phyloP scores from a whole-genome alignment of 495 filamentous ascomycete species.

The Cairneyella variabilis region DNA sequence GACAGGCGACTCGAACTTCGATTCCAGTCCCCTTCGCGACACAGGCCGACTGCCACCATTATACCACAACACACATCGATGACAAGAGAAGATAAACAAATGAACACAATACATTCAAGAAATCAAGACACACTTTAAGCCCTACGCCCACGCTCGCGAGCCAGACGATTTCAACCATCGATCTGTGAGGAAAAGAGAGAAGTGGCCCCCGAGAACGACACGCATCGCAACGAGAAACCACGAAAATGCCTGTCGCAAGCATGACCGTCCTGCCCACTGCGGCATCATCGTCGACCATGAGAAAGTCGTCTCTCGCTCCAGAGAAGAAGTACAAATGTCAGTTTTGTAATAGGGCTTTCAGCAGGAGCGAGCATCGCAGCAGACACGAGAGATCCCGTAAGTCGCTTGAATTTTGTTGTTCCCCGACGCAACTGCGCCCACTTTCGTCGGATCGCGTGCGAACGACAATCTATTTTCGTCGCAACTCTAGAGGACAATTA shows the following conservation, averaged over 20 bases:
- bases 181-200: constrained; percentile 18
- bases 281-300: constrained; percentile 53
- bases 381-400: constrained; percentile 97
- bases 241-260: constrained; percentile 58
- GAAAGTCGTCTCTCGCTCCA: constrained; percentile 61
- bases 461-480: neutral
- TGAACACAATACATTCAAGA: constrained; percentile 48
- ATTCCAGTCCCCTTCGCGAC: constrained; percentile 37
- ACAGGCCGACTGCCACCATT: constrained; percentile 25
- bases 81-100: constrained; percentile 50
- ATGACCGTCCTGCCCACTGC: constrained; percentile 54
- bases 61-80: constrained; percentile 42
- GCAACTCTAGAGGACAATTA: neutral
- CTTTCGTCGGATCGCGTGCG: constrained; percentile 17
- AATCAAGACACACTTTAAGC: constrained; percentile 59
- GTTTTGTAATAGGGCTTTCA: constrained; percentile 97
- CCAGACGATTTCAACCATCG: constrained; percentile 37
- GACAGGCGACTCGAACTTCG: constrained; percentile 39
- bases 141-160: constrained; percentile 37
- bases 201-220: neutral
- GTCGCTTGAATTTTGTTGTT: constrained; percentile 44
- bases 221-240: neutral
- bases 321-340: constrained; percentile 99
- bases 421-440: neutral
- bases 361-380: constrained; percentile 93